Percentiles rank a stretch among this genome's conserved stretches.
These are phyloP conservation scores for Chamaecyparis obtusa DNA, from an alignment of 75 land plant genomes.

Conservation along the genomic window DNA sequence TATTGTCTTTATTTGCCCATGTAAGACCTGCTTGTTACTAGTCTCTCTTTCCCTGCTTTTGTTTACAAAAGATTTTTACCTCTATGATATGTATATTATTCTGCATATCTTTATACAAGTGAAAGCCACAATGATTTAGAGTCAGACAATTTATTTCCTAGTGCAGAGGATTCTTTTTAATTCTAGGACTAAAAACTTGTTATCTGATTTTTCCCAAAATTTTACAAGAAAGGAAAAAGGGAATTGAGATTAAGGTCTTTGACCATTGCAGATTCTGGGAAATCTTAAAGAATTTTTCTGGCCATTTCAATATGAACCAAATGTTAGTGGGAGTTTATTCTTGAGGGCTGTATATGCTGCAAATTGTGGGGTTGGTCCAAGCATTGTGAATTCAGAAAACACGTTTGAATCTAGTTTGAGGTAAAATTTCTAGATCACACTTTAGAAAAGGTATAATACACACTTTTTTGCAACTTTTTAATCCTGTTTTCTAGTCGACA, in stretches of 20 bases:
- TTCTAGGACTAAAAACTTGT: neutral
- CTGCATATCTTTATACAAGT: neutral
- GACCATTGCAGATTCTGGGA: slow-evolving; percentile 47
- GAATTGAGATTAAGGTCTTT: neutral
- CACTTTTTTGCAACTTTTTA: neutral
- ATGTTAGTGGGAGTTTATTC: slow-evolving; percentile 44
- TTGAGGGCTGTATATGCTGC: slow-evolving; percentile 73
- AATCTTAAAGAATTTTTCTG: slow-evolving; percentile 65
- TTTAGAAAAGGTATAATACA: slow-evolving; percentile 11
- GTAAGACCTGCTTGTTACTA: neutral
- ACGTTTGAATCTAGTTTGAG: neutral
- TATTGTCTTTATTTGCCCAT: neutral
- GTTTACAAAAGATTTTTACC: neutral
- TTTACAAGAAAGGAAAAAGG: neutral
- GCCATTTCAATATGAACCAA: slow-evolving; percentile 58
- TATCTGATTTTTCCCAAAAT: neutral
- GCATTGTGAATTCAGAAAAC: neutral
- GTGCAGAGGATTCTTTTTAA: neutral
- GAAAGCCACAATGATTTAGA: neutral
- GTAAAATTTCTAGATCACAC: neutral
- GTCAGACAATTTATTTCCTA: neutral
- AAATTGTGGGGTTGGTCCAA: slow-evolving; percentile 30
- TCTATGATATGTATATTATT: neutral
- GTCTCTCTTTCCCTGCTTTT: neutral
- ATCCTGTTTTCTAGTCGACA: neutral